Evolutionary conservation across 1,284 basidiomycete genomes (phyloP), one percentile per base, ranked within the genome.

Genomic region (Moesziomyces antarcticus): DNA sequence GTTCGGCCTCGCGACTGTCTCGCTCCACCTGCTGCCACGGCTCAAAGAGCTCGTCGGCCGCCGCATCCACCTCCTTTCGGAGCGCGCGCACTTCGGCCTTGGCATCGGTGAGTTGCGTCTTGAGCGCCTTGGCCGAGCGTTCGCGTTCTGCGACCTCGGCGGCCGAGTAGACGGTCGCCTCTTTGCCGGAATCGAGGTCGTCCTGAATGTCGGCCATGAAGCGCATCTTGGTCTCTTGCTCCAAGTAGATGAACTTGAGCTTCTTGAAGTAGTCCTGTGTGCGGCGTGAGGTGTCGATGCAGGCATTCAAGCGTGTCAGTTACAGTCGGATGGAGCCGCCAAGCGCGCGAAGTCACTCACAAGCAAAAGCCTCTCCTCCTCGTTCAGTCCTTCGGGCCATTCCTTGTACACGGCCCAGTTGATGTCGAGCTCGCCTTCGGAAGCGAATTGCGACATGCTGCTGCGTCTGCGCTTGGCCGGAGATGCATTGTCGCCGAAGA

Each of bases 171-270:
- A 80, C 78, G 48, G 73, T 77, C 13, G 79, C 75, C 56, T 80
- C 79, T 21, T 73, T 76, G 47, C 77, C 79, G 7, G 72, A 75
- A 51, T 80, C 79, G 44, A 75, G 56, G 37, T 81, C 79, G 40
- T 81, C 79, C 58, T 78, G 73, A 49, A 81, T 62, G 45, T 79
- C 77, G 20, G 73, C 73, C 46, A 81, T 67, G 67, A 81, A 81
- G 14, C 77, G 77, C 64, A 79, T 70, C 65, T 81, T 81, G 44
- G 79, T 81, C 61, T 81, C 79, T 48, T 79, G 77, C 57, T 81
- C 79, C 42, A 81, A 62, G 50, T 79, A 79, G 61, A 79, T 79
- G 53, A 81, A 81, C 52, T 81, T 81, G 56, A 81, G 77, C 68
- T 81, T 79, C 55, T 75, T 77, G 55, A 78, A 81, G 56, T 81